phyloP scores from a whole-genome alignment of 2,329 filamentous ascomycete species.

The Neonectria faginata region DNA sequence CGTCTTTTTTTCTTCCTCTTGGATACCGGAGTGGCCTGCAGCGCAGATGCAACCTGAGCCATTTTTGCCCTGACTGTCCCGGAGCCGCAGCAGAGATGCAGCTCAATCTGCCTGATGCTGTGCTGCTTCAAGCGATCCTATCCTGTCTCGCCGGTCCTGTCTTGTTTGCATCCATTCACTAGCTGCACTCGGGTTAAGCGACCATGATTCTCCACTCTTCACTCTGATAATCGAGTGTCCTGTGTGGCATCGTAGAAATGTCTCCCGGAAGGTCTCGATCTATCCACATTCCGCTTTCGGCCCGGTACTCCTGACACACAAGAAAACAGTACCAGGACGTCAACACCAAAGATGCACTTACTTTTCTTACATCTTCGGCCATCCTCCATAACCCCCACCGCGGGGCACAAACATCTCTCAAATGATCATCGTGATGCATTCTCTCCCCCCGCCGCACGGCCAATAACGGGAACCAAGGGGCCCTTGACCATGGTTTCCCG shows the following conservation, averaged over 20 bases:
- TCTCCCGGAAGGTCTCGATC: too few relatives aligned
- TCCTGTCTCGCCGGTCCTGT: not conserved
- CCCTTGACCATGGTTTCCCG: conserved; percentile 14
- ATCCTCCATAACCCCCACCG: conserved; percentile 39
- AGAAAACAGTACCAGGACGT: too few relatives aligned
- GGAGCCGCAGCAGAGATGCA: conserved; percentile 19
- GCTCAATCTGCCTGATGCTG: not conserved
- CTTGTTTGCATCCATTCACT: not conserved
- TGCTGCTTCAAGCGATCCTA: not conserved
- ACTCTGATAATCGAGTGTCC: not conserved
- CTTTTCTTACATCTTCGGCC: too few relatives aligned
- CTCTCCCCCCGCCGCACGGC: conserved; percentile 7
- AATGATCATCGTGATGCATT: conserved; percentile 14
- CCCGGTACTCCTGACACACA: too few relatives aligned
- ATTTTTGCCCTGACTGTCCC: conserved; percentile 32
- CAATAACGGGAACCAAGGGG: conserved; percentile 30
- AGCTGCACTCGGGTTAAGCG: conserved; percentile 7
- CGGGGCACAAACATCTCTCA: conserved; percentile 32
- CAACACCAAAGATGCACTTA: too few relatives aligned
- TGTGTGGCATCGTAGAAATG: not conserved
- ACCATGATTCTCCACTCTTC: not conserved
- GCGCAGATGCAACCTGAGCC: conserved; percentile 34
- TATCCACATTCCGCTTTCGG: not conserved
- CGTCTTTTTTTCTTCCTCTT: conserved; percentile 5
- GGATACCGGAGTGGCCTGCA: conserved; percentile 36